Base-by-base conservation (phyloP, 192 early-diverging fungal genomes). In the Nowakowskiella sp. region DNA sequence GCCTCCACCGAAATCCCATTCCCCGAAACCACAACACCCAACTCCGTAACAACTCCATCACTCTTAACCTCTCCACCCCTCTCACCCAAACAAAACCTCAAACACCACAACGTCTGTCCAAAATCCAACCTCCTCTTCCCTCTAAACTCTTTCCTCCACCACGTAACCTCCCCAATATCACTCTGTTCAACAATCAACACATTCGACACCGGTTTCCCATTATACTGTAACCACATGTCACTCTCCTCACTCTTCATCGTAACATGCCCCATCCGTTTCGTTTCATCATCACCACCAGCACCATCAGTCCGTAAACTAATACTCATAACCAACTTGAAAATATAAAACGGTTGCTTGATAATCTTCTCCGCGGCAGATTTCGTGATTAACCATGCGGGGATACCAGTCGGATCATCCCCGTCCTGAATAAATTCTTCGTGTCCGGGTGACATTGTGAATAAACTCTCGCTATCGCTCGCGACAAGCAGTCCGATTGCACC, bases 401-500 rank as follows among this genome's bases (percentile, higher is more conserved):
- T 19, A 39, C 19, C 19, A 13, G 36, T 13, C 36, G 36, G 36
- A 19, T 39, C 36, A 13, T 13, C 36, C 13, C 13, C 36, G 36
- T 39, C 36, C 19, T 19, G 36, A 19, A 13, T 19, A 19, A 13
- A 19, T 19, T 19, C 13, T 13, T 13, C 13, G 36, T 19, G 36
- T 19, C 19, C 36, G 36, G 36, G 36, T 19, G 36, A 23, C 70
- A 72, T 72, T 6, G 30, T 44, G 8, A 72, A 36, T 13, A 72
- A 3, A 6, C n/a, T 16, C 6, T 62, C 51, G 6, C 60, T 52
- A 4, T 43, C 4, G 46, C 61, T 67, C 4, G 60, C 57, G 6
- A 75, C 61, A 4, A 64, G 27, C 6, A 72, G 32, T 28, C 49
- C 73, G n/a, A 50, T 61, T 1, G 66, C 69, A 4, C 73, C 73